Evolutionary conservation across 2,329 filamentous ascomycete species (phyloP), one percentile per base, ranked within the genome.

Genomic region (Xylaria sp.): DNA sequence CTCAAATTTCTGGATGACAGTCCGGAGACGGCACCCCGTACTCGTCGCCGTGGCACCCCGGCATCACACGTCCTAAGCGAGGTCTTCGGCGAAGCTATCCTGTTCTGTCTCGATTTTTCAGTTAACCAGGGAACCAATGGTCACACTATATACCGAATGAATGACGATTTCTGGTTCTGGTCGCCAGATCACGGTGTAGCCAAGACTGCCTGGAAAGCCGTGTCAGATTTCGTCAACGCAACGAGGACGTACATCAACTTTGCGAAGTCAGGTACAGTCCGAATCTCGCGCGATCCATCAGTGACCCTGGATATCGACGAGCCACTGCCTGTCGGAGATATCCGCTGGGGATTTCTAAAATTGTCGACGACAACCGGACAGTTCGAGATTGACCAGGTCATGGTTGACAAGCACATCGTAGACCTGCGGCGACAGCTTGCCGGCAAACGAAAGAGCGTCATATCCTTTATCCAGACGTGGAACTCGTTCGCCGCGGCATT

Each of bases 121-220:
- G 84, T 92, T 64, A 91, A 91, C 66, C 84, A 87, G 67, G 79
- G 81, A 1, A 88, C 89, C 0, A 73, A 78, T 6, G 88, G 88
- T 0, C 79, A 81, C 1, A 81, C 83, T n/a, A 78, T 91, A 12
- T 89, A 89, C 76, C 86, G 90, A 13, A 81, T 91, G 46, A 85
- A 90, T 61, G 90, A 91, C 70, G 89, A 91, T 71, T 82, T 91
- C 61, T 92, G 89, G 89, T 89, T 91, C 75, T 91, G 89, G 89
- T 74, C 82, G 72, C 84, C 86, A 9, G 82, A 87, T 6, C 85
- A 89, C 57, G 71, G 80, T 2, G 82, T 80, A 2, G 86, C 86
- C n/a, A 82, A 84, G 25, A 82, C 84, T 52, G 89, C 87, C 0
- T 93, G 90, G 90, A 75, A 83, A 20, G 82, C 86, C 0, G 83